Conservation (phyloP, 306 rosid species). For the Rosa lucieae region DNA sequence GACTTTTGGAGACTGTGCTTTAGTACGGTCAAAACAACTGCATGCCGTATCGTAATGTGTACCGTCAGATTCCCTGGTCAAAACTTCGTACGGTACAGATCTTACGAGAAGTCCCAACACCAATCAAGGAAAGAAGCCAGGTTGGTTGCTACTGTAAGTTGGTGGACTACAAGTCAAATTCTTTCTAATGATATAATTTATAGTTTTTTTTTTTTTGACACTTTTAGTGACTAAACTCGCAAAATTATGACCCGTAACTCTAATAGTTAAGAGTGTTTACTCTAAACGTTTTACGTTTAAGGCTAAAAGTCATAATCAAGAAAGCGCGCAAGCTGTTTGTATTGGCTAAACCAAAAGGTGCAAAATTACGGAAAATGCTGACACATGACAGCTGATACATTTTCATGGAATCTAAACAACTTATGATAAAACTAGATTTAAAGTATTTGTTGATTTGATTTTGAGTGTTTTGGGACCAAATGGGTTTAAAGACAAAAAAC, state of each 20-base stretch:
- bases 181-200: not conserved
- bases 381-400: not conserved
- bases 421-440: not conserved
- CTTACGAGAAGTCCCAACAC: not conserved
- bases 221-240: not conserved
- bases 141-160: not conserved
- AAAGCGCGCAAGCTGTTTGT: not conserved
- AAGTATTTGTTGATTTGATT: not conserved
- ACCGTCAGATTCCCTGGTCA: not conserved
- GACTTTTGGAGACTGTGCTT: conserved; percentile 22
- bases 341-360: not conserved
- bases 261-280: not conserved
- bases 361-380: not conserved
- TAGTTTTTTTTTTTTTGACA: not conserved
- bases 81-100: conserved; percentile 5
- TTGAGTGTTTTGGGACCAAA: conserved; percentile 8
- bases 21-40: not conserved
- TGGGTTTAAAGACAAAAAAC: not conserved
- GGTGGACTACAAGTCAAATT: not conserved
- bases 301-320: not conserved
- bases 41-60: conserved; percentile 4
- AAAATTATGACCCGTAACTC: not conserved
- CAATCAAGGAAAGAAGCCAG: not conserved
- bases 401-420: not conserved
- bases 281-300: not conserved